A percentile compares a stretch with the other conserved stretches of the same genome.
These are phyloP conservation scores for Kluyveromyces nonfermentans DNA, from an alignment of 805 yeast species.

Conservation along the genomic window DNA sequence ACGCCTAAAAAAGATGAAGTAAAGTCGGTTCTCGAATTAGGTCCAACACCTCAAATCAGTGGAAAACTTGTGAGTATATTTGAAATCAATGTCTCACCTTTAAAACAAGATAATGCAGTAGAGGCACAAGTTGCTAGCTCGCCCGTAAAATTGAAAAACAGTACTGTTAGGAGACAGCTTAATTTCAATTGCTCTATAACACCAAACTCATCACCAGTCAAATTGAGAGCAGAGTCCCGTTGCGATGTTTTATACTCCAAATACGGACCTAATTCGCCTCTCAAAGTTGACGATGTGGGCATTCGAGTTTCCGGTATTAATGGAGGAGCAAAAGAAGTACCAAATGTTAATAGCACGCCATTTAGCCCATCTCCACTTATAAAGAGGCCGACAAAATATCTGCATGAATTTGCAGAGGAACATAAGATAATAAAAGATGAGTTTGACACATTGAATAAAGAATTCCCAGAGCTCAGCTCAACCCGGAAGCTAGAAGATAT, in stretches of 20 bases:
- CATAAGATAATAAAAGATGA: constrained; percentile 23
- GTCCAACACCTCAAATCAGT: constrained; percentile 81
- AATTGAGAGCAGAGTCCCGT: constrained; percentile 5
- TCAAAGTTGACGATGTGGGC: constrained; percentile 29
- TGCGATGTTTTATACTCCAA: neutral
- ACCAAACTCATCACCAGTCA: constrained; percentile 16
- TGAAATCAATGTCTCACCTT: constrained; percentile 38
- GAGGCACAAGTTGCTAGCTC: neutral
- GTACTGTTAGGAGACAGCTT: constrained; percentile 14
- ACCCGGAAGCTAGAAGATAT: neutral
- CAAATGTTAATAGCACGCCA: constrained; percentile 1
- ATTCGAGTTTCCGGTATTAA: constrained; percentile 21
- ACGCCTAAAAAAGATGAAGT: constrained; percentile 10
- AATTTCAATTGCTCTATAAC: constrained; percentile 15
- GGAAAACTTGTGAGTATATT: constrained; percentile 70
- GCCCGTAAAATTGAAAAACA: constrained; percentile 3
- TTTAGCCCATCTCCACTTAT: constrained; percentile 26
- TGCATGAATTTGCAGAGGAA: constrained; percentile 24
- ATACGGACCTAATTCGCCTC: constrained; percentile 25
- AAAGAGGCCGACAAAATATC: constrained; percentile 17
- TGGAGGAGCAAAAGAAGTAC: constrained; percentile 1
- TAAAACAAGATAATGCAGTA: neutral
- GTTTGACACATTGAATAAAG: constrained; percentile 11
- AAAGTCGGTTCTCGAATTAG: constrained; percentile 36
- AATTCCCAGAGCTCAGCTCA: constrained; percentile 6